phyloP scores from a whole-genome alignment of 2,329 filamentous ascomycete species.

The Phialemoniopsis sp. region DNA sequence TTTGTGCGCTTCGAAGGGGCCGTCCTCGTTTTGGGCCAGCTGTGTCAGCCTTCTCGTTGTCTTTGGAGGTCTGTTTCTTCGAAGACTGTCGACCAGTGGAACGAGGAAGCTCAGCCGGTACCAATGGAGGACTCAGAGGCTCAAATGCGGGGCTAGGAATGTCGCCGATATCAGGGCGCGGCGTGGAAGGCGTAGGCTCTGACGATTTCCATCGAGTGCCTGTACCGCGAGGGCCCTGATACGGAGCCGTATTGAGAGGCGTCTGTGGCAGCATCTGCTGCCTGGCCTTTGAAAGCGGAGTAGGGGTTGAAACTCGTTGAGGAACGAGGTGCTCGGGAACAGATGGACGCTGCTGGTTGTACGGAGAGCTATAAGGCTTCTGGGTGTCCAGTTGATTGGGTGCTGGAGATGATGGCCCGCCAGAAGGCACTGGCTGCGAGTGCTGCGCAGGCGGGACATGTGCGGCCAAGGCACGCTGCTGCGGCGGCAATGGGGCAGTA shows the following conservation, averaged over 20 bases:
- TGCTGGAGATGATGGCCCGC: neutral
- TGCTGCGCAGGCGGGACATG: no score
- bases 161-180: slow-evolving; percentile 32
- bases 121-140: slow-evolving; percentile 51
- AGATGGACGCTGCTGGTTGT: slow-evolving; percentile 6
- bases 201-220: slow-evolving; percentile 57
- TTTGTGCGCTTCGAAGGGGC: neutral
- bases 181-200: slow-evolving; percentile 53
- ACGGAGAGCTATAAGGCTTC: slow-evolving; percentile 3
- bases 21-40: slow-evolving; percentile 9
- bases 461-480: no score
- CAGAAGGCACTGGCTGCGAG: no score
- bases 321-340: slow-evolving; percentile 5
- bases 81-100: slow-evolving; percentile 21
- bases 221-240: slow-evolving; percentile 16
- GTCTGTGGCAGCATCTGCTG: slow-evolving; percentile 13
- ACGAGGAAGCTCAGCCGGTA: slow-evolving; percentile 26
- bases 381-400: neutral
- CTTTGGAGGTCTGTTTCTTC: slow-evolving; percentile 26
- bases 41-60: slow-evolving; percentile 16
- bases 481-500: no score
- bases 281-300: slow-evolving; percentile 2
- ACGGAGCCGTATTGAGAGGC: slow-evolving; percentile 4
- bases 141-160: slow-evolving; percentile 51
- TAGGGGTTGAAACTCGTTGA: slow-evolving; percentile 4